A percentile compares a stretch with the other conserved stretches of the same genome.
phyloP scores from a whole-genome alignment of 108 stramenopile species.

The Nitzschia putrida region DNA sequence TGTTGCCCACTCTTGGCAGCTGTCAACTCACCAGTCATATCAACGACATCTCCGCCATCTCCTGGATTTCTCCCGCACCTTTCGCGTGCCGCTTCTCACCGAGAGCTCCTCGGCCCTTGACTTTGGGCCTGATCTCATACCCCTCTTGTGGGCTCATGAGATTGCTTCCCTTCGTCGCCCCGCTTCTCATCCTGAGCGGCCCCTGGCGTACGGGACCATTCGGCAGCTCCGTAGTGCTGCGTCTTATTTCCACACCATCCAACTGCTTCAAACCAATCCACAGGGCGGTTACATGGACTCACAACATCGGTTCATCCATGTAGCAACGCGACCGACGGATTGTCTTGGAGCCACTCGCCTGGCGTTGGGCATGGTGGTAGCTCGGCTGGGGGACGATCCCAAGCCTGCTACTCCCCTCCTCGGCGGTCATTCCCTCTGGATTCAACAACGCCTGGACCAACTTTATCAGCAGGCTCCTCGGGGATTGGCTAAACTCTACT shows the following conservation, averaged over 20 bases:
- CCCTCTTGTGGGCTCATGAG: background rate
- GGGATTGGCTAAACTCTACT: background rate
- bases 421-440: background rate
- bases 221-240: background rate
- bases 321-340: slow-evolving; percentile 1
- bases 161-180: background rate
- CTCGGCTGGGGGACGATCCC: background rate
- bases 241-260: background rate
- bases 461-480: background rate
- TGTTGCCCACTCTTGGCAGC: background rate
- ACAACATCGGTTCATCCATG: background rate
- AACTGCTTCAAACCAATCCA: background rate
- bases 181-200: too few relatives aligned
- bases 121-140: background rate
- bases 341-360: background rate
- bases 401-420: background rate
- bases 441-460: too few relatives aligned
- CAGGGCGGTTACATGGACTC: background rate
- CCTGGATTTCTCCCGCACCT: background rate
- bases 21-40: background rate
- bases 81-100: background rate
- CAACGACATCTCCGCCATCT: background rate
- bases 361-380: background rate
- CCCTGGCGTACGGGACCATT: background rate
- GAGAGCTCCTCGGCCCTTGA: background rate